Percentiles rank a stretch among this genome's conserved stretches.
Evolutionary conservation across 2,329 filamentous ascomycete genomes (phyloP).

Genomic region (Daldinia eschscholtzii): DNA sequence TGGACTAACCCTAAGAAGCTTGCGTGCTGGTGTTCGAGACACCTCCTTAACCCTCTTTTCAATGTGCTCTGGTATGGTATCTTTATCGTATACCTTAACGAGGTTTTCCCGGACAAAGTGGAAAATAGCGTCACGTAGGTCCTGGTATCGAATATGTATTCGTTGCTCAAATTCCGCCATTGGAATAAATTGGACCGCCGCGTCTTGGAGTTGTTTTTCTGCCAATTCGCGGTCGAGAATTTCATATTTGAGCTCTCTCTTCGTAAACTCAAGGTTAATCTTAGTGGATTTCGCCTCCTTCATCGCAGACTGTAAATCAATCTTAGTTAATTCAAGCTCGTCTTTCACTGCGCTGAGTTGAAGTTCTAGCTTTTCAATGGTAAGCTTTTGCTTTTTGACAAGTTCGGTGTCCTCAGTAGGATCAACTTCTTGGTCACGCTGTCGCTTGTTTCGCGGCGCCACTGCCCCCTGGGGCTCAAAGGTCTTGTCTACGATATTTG

Average conservation of each 20-base stretch:
- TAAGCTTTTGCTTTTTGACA: background rate
- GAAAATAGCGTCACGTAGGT: background rate
- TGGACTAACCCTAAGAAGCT: background rate
- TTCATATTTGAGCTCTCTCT: background rate
- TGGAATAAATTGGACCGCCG: background rate
- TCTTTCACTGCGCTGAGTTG: conserved; percentile 1
- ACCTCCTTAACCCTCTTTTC: conserved; percentile 38
- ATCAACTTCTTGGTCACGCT: background rate
- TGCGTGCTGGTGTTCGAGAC: background rate
- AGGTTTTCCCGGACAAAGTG: background rate
- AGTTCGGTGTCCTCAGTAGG: background rate
- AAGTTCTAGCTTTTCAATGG: background rate
- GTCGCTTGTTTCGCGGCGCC: background rate
- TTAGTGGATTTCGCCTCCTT: background rate
- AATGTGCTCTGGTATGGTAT: conserved; percentile 50
- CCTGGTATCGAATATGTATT: background rate
- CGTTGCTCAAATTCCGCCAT: background rate
- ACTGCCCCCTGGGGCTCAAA: background rate
- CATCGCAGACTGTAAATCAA: background rate
- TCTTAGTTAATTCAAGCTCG: background rate
- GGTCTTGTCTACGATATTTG: background rate
- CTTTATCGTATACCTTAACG: conserved; percentile 41
- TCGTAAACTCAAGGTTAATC: background rate
- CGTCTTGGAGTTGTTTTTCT: background rate
- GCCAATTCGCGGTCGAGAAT: background rate